These are phyloP conservation scores for Trichosporon coremiiforme DNA, from an alignment of 1,284 basidiomycete genomes.

Conservation along the genomic window DNA sequence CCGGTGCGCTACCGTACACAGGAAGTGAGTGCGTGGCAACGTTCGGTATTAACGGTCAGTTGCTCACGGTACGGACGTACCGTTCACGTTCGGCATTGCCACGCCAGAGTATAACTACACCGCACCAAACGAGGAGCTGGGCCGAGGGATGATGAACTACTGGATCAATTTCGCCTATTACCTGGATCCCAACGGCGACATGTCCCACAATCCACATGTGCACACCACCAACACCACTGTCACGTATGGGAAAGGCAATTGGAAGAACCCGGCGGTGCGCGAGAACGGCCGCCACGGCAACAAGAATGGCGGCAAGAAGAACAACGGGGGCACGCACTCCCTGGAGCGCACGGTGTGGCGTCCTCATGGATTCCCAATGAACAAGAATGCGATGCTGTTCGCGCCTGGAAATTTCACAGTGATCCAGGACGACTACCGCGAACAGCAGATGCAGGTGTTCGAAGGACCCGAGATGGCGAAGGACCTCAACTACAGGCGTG, in stretches of 20 bases:
- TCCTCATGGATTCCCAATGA: slow-evolving; percentile 33
- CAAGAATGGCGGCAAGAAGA: neutral
- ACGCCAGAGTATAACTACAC: slow-evolving; percentile 32
- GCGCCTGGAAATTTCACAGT: slow-evolving; percentile 37
- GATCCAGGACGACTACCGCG: slow-evolving; percentile 48
- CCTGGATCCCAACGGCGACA: slow-evolving; percentile 44
- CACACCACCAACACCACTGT: slow-evolving; percentile 32
- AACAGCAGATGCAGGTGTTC: slow-evolving; percentile 24
- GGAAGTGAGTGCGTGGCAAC: too few relatives aligned
- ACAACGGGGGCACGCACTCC: neutral
- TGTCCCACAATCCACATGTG: slow-evolving; percentile 14
- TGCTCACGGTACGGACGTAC: slow-evolving; percentile 40
- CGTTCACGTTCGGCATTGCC: slow-evolving; percentile 38
- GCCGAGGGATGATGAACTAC: slow-evolving; percentile 44
- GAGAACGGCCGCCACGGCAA: neutral
- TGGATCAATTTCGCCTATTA: slow-evolving; percentile 54
- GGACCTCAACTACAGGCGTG: slow-evolving; percentile 12
- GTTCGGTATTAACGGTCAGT: too few relatives aligned
- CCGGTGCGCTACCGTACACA: neutral
- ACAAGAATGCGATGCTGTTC: slow-evolving; percentile 42
- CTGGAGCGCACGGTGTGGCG: too few relatives aligned
- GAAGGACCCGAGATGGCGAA: slow-evolving; percentile 8
- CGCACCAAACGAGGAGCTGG: slow-evolving; percentile 33
- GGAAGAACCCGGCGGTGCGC: neutral
- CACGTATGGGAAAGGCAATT: neutral